Conservation (phyloP, 2,329 filamentous ascomycete genomes). For the Microcyclospora tardicrescens region DNA sequence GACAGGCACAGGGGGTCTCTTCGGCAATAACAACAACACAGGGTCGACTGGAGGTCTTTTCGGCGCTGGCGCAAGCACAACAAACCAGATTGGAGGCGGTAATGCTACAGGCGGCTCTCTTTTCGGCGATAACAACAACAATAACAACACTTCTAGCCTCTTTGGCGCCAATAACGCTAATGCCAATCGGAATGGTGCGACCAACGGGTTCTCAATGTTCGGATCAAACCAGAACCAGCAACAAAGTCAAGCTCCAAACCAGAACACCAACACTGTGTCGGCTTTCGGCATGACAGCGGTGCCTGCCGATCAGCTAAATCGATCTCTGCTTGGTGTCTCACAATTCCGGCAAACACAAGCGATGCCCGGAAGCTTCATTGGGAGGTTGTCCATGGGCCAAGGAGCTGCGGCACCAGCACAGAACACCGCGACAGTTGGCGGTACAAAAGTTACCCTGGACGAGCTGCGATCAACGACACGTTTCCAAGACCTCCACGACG, state of each 20-base stretch:
- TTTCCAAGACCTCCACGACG: conserved; percentile 77
- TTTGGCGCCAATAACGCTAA: conserved; percentile 13
- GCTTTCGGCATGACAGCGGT: conserved; percentile 8
- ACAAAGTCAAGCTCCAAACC: conserved; percentile 2
- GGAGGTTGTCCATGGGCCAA: conserved; percentile 35
- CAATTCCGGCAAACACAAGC: conserved; percentile 9
- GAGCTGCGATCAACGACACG: conserved; percentile 78
- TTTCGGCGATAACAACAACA: conserved; percentile 10
- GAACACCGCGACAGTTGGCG: conserved; percentile 40
- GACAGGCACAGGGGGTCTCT: conserved; percentile 7
- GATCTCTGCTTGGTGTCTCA: conserved; percentile 9
- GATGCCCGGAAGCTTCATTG: conserved; percentile 17
- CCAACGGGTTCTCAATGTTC: conserved; percentile 3
- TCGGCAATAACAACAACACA: conserved; percentile 9
- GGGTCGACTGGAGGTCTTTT: conserved; percentile 1
- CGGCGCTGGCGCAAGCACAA: conserved; percentile 8
- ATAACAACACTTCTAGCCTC: conserved; percentile 8
- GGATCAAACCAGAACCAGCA: conserved; percentile 5
- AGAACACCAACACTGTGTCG: conserved; percentile 1
- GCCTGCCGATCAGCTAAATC: conserved; percentile 1
- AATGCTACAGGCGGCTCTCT: conserved; percentile 9
- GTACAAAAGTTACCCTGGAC: conserved; percentile 64
- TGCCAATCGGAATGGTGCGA: conserved; percentile 5
- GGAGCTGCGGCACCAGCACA: conserved; percentile 22
- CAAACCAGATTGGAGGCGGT: conserved; percentile 9